Conservation (phyloP, 2,329 filamentous ascomycete genomes). For the Beauveria varroae region DNA sequence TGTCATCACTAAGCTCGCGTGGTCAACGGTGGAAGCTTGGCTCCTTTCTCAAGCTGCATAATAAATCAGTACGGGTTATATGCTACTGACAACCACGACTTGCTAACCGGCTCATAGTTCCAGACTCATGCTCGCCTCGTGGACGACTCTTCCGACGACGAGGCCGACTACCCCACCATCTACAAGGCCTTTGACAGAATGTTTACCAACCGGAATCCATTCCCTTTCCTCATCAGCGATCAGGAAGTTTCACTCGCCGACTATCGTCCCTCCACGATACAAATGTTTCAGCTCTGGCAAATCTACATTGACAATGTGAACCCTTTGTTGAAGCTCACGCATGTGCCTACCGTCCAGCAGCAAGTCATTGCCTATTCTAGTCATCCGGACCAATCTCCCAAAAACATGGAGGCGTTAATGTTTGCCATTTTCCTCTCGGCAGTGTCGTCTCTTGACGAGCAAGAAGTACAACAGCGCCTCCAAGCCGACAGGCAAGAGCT, state of each 20-base stretch:
- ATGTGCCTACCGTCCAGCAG: constrained; percentile 57
- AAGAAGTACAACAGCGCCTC: constrained; percentile 47
- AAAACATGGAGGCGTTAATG: constrained; percentile 58
- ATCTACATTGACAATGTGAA: constrained; percentile 63
- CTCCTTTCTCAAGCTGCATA: constrained; percentile 22
- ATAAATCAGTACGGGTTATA: background rate
- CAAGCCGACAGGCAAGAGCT: constrained; percentile 44
- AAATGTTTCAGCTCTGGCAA: constrained; percentile 61
- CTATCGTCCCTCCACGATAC: constrained; percentile 46
- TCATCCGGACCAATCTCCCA: constrained; percentile 44
- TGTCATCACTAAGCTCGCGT: constrained; percentile 12
- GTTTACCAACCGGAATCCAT: constrained; percentile 48
- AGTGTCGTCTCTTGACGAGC: constrained; percentile 49
- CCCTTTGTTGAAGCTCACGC: constrained; percentile 60
- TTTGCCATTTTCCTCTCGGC: constrained; percentile 58
- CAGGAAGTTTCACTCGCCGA: constrained; percentile 34
- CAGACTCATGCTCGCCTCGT: constrained; percentile 40
- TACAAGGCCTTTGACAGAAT: constrained; percentile 53
- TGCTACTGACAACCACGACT: too few species aligned
- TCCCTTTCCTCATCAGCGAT: constrained; percentile 49
- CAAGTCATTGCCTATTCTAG: constrained; percentile 55
- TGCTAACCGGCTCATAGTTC: constrained; percentile 30
- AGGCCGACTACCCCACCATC: constrained; percentile 44
- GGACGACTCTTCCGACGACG: constrained; percentile 49
- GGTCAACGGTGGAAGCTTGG: constrained; percentile 12